These are phyloP conservation scores for Agaricus blazei DNA, from an alignment of 768 basidiomycete species.

Conservation along the genomic window DNA sequence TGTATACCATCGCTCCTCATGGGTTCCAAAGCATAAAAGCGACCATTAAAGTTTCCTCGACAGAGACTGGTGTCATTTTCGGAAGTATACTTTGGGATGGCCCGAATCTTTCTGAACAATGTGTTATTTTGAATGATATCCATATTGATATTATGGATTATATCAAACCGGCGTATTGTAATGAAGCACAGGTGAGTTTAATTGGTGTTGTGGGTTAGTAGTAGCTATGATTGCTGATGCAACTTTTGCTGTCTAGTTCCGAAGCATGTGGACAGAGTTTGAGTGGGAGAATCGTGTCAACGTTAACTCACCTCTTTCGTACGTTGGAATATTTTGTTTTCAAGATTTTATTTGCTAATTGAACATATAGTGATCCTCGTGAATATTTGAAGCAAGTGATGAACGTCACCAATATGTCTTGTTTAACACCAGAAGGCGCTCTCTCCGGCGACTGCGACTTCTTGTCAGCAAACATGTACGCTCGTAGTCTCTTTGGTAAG, in stretches of 20 bases:
- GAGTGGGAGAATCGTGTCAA: slow-evolving; percentile 99
- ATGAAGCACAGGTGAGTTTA: slow-evolving; percentile 75
- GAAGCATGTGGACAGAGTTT: slow-evolving; percentile 99
- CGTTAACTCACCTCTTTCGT: slow-evolving; percentile 80
- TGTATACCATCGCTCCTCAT: slow-evolving; percentile 91
- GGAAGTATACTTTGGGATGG: slow-evolving; percentile 98
- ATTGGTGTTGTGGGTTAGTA: not conserved
- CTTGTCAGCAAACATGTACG: slow-evolving; percentile 95
- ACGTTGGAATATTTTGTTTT: slow-evolving; percentile 26
- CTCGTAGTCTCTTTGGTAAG: slow-evolving; percentile 87
- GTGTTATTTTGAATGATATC: slow-evolving; percentile 94
- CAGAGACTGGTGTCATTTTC: slow-evolving; percentile 98
- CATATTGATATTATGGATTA: slow-evolving; percentile 99
- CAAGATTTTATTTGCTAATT: not conserved
- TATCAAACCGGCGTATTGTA: slow-evolving; percentile 95
- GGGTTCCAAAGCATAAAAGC: slow-evolving; percentile 99
- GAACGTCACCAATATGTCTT: slow-evolving; percentile 97
- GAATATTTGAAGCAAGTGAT: slow-evolving; percentile 93
- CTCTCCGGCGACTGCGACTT: slow-evolving; percentile 96
- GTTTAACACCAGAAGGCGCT: slow-evolving; percentile 92
- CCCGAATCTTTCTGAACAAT: slow-evolving; percentile 79
- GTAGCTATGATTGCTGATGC: not conserved
- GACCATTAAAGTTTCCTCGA: slow-evolving; percentile 97
- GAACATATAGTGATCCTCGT: slow-evolving; percentile 60
- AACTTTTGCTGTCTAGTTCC: slow-evolving; percentile 51